phyloP scores from a whole-genome alignment of 768 basidiomycete genomes.

The Amylocystis lapponica region DNA sequence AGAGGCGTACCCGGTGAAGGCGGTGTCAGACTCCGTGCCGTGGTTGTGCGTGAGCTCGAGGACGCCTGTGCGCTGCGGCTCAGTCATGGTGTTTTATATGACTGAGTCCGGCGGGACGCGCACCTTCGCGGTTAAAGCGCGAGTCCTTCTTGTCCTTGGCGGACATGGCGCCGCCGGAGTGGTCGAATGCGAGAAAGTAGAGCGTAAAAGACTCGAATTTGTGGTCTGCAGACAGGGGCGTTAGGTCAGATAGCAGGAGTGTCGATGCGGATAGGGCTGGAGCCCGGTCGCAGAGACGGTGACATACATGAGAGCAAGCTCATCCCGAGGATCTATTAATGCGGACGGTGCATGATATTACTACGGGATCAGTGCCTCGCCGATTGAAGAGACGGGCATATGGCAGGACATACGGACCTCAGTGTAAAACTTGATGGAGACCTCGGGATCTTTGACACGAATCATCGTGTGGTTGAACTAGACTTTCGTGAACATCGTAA shows the following conservation, averaged over 20 bases:
- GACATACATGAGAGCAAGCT: slow-evolving; percentile 54
- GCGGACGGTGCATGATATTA: background rate
- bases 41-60: slow-evolving; percentile 86
- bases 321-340: slow-evolving; percentile 64
- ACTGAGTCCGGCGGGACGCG: no score
- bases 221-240: slow-evolving; percentile 33
- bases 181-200: slow-evolving; percentile 83
- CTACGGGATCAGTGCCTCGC: background rate
- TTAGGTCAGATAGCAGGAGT: background rate
- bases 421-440: slow-evolving; percentile 76
- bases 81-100: background rate
- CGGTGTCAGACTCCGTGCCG: slow-evolving; percentile 74
- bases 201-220: slow-evolving; percentile 61
- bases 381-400: background rate
- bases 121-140: slow-evolving; percentile 64
- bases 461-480: slow-evolving; percentile 87
- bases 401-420: no score
- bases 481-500: background rate
- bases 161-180: slow-evolving; percentile 42
- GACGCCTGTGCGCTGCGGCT: slow-evolving; percentile 39
- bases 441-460: slow-evolving; percentile 80
- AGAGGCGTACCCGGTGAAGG: slow-evolving; percentile 74
- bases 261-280: background rate
- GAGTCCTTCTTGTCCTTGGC: slow-evolving; percentile 46
- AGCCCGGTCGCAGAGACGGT: background rate